A percentile compares a stretch with the other conserved stretches of the same genome.
These are phyloP conservation scores for Raphidocelis subcapitata DNA, from an alignment of 139 green algal species.

Conservation along the genomic window DNA sequence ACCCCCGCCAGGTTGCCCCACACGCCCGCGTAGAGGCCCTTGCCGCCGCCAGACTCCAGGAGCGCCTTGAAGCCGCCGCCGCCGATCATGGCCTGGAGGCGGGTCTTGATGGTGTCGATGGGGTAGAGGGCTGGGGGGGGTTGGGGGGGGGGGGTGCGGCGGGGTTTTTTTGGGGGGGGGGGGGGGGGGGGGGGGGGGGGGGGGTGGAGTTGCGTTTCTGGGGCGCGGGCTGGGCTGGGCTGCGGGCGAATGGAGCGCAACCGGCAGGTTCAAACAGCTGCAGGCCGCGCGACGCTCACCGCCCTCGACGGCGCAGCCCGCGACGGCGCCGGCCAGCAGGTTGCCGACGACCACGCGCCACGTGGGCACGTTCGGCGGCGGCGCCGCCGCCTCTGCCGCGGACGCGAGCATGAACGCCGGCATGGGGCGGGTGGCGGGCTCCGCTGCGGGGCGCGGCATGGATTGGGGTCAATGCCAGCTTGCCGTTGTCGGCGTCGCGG, in stretches of 20 bases:
- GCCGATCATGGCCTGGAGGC: slow-evolving; percentile 86
- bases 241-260: neutral
- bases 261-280: neutral
- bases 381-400: slow-evolving; percentile 6
- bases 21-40: slow-evolving; percentile 82
- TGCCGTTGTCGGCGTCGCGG: too few relatives aligned
- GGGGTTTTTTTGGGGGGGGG: neutral
- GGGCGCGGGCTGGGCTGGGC: neutral
- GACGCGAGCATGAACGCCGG: slow-evolving; percentile 28
- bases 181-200: neutral
- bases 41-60: slow-evolving; percentile 70
- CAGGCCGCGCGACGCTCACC: slow-evolving; percentile 35
- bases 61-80: slow-evolving; percentile 77
- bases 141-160: neutral
- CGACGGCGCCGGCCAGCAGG: slow-evolving; percentile 77
- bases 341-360: slow-evolving; percentile 74
- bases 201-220: neutral
- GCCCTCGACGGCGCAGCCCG: slow-evolving; percentile 82
- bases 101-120: slow-evolving; percentile 99
- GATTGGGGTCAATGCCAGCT: too few relatives aligned
- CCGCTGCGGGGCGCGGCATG: neutral
- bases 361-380: neutral
- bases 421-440: slow-evolving; percentile 13
- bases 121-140: slow-evolving; percentile 85
- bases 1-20: slow-evolving; percentile 84